Conservation (phyloP, 192 early-diverging fungal species). For the Powellomyces hirtus region DNA sequence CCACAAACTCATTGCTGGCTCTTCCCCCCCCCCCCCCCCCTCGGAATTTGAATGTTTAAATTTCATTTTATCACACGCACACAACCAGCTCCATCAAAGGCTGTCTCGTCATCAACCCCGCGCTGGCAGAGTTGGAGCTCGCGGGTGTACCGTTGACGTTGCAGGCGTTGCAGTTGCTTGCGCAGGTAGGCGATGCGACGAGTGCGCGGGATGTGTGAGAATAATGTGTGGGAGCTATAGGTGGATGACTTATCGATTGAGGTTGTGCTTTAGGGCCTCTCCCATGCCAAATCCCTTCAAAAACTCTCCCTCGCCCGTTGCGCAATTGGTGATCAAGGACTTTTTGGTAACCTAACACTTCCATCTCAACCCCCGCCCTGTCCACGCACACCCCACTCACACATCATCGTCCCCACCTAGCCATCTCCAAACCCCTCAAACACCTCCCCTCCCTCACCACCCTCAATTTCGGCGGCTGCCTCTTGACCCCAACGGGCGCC, state of each 20-base stretch:
- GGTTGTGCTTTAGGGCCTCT: constrained; percentile 19
- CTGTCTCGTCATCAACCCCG: constrained; percentile 17
- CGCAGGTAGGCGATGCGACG: background rate
- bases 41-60: background rate
- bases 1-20: background rate
- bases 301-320: constrained; percentile 35
- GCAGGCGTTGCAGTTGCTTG: constrained; percentile 9
- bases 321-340: constrained; percentile 38
- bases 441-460: constrained; percentile 12
- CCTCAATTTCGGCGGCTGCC: constrained; percentile 32
- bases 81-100: constrained; percentile 31
- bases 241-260: too few relatives aligned
- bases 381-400: background rate
- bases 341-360: constrained; percentile 22
- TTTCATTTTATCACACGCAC: background rate
- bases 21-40: background rate
- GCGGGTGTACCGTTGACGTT: constrained; percentile 28
- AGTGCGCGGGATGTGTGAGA: too few relatives aligned
- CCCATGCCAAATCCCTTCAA: constrained; percentile 9
- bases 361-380: background rate
- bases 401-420: background rate
- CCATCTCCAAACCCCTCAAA: constrained; percentile 25
- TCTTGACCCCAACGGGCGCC: constrained; percentile 26
- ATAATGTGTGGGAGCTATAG: too few relatives aligned
- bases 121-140: constrained; percentile 33